phyloP scores from a whole-genome alignment of 169 alveolate genomes.

The Plasmodium ovale region DNA sequence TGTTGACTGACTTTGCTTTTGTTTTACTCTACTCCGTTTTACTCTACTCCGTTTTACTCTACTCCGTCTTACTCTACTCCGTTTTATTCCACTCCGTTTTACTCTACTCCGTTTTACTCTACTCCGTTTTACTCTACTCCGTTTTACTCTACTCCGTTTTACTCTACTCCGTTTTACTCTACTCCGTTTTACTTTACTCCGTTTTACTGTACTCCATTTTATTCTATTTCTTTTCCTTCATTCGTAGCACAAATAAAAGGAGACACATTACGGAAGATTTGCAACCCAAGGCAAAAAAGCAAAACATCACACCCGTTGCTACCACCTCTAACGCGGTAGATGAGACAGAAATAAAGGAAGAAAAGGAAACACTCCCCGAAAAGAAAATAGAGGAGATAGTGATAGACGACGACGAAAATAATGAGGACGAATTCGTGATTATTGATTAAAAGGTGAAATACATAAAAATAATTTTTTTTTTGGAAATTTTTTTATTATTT shows the following conservation, averaged over 20 bases:
- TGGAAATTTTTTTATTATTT: background rate
- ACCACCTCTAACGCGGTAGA: no score
- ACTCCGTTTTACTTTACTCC: background rate
- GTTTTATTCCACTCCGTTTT: no score
- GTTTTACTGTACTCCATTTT: background rate
- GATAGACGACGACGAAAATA: conserved; percentile 40
- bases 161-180: no score
- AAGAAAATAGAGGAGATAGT: conserved; percentile 34
- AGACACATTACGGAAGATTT: background rate
- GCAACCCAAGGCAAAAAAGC: no score
- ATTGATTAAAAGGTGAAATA: conserved; percentile 29
- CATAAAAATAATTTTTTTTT: background rate
- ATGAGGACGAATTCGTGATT: conserved; percentile 19
- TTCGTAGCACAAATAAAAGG: conserved; percentile 51
- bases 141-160: no score
- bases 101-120: no score
- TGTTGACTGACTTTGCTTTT: no score
- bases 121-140: no score
- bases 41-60: no score
- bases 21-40: no score
- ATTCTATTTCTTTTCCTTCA: background rate
- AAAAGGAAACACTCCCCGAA: background rate
- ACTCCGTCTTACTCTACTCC: no score
- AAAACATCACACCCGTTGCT: no score
- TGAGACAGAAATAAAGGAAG: conserved; percentile 4